A percentile compares a stretch with the other conserved stretches of the same genome.
Conservation (phyloP, 768 basidiomycete genomes). For the Psilocybe sp. region DNA sequence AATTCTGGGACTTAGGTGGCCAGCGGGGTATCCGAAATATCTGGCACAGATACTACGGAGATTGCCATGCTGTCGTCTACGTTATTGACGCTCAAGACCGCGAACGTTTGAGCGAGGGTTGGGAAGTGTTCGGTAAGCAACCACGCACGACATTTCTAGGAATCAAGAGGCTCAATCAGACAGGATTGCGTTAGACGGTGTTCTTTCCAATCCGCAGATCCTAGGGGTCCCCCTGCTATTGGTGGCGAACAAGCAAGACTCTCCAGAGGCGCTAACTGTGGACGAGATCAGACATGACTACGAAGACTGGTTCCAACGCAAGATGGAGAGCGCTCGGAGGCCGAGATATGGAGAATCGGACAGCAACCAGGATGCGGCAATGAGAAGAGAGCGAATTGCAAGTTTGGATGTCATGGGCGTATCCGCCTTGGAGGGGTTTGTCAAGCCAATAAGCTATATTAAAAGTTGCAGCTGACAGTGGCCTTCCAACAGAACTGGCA, state of each 20-base stretch:
- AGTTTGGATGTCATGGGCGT: constrained; percentile 89
- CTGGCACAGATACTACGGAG: constrained; percentile 93
- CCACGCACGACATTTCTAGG: neutral
- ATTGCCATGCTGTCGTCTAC: constrained; percentile 95
- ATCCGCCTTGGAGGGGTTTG: constrained; percentile 86
- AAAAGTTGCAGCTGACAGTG: neutral
- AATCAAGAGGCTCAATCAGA: constrained; percentile 1
- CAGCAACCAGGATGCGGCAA: constrained; percentile 32
- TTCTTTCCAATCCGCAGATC: constrained; percentile 86
- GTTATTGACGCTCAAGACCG: constrained; percentile 92
- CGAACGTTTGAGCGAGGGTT: constrained; percentile 87
- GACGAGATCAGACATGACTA: constrained; percentile 90
- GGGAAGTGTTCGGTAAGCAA: constrained; percentile 92
- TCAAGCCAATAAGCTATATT: no score
- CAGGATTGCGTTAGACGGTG: constrained; percentile 53
- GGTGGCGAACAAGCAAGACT: constrained; percentile 96
- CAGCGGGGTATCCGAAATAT: constrained; percentile 92
- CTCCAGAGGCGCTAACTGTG: constrained; percentile 73
- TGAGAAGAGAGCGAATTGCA: constrained; percentile 56
- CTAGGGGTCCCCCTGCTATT: constrained; percentile 88
- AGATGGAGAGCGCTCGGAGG: constrained; percentile 65
- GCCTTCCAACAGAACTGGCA: constrained; percentile 62
- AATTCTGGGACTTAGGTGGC: constrained; percentile 97
- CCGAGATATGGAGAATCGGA: constrained; percentile 48
- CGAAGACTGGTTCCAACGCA: constrained; percentile 81